These are phyloP conservation scores for Solanum lycopersicoides DNA, from an alignment of 257 asterid genomes.

Conservation along the genomic window DNA sequence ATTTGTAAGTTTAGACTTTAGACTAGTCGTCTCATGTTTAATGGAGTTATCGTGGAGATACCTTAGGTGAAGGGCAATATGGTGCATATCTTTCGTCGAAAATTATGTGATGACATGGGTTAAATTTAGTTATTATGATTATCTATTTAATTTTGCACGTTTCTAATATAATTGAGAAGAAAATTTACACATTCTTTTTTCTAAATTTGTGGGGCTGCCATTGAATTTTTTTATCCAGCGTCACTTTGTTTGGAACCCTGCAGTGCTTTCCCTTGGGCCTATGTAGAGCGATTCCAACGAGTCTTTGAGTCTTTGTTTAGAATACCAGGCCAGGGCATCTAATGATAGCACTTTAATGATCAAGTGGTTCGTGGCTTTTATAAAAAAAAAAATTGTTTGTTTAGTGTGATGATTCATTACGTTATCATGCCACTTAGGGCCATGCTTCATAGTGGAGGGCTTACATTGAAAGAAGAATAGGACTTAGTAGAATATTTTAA, in stretches of 20 bases:
- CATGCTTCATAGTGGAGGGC: not conserved
- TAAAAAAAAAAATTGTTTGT: not conserved
- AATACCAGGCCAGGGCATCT: not conserved
- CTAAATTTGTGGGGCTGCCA: not conserved
- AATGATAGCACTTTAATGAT: not conserved
- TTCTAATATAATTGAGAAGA: not conserved
- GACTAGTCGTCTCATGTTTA: not conserved
- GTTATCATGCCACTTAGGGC: not conserved
- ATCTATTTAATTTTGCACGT: not conserved
- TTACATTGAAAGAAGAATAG: not conserved
- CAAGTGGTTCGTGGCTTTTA: not conserved
- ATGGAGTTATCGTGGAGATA: not conserved
- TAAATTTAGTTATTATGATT: not conserved
- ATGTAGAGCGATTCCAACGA: not conserved
- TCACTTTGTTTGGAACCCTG: not conserved
- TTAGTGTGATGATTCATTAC: not conserved
- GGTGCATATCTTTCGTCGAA: not conserved
- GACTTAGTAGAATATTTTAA: too few relatives aligned
- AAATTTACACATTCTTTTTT: not conserved
- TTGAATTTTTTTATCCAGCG: not conserved
- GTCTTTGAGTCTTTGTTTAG: not conserved
- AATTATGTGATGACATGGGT: not conserved
- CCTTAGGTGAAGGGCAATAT: not conserved
- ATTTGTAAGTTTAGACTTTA: not conserved
- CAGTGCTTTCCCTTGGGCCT: not conserved